A percentile compares a stretch with the other conserved stretches of the same genome.
phyloP scores from a whole-genome alignment of 805 yeast species.

The Suhomyces tanzawaensis region DNA sequence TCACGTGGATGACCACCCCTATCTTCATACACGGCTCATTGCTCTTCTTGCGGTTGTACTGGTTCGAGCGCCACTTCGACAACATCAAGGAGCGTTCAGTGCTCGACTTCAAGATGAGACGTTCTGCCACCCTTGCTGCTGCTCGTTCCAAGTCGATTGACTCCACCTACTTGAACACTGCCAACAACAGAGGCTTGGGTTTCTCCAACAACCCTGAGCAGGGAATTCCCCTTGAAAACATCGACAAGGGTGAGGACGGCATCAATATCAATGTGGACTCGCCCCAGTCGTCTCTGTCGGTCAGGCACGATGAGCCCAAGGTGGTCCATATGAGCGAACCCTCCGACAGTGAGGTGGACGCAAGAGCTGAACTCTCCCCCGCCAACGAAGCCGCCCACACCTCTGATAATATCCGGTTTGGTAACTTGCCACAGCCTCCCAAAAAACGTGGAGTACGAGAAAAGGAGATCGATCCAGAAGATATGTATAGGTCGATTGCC shows the following conservation, averaged over 20 bases:
- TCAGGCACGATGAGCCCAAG: slow-evolving; percentile 10
- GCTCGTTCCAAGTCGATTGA: slow-evolving; percentile 42
- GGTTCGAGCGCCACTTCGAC: slow-evolving; percentile 87
- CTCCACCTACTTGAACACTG: slow-evolving; percentile 25
- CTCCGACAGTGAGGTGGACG: slow-evolving; percentile 24
- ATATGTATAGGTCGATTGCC: slow-evolving; percentile 79
- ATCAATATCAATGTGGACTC: slow-evolving; percentile 6
- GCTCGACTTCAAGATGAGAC: slow-evolving; percentile 73
- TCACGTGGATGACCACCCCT: slow-evolving; percentile 74
- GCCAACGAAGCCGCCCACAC: too few relatives aligned
- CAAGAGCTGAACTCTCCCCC: background rate
- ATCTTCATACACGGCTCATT: slow-evolving; percentile 81
- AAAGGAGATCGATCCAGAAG: slow-evolving; percentile 64
- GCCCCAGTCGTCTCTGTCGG: slow-evolving; percentile 16
- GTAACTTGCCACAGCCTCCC: slow-evolving; percentile 54
- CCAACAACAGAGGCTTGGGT: slow-evolving; percentile 33
- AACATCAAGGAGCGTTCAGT: slow-evolving; percentile 78
- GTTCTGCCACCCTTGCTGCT: slow-evolving; percentile 70
- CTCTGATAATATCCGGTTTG: slow-evolving; percentile 49
- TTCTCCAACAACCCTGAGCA: slow-evolving; percentile 6
- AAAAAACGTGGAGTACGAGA: slow-evolving; percentile 29
- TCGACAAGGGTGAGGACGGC: slow-evolving; percentile 1
- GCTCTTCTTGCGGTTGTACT: slow-evolving; percentile 74
- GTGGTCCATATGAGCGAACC: slow-evolving; percentile 42
- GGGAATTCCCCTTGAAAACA: too few relatives aligned